A percentile compares a stretch with the other conserved stretches of the same genome.
Conservation (phyloP, 768 basidiomycete species). For the Tulasnella sp. region DNA sequence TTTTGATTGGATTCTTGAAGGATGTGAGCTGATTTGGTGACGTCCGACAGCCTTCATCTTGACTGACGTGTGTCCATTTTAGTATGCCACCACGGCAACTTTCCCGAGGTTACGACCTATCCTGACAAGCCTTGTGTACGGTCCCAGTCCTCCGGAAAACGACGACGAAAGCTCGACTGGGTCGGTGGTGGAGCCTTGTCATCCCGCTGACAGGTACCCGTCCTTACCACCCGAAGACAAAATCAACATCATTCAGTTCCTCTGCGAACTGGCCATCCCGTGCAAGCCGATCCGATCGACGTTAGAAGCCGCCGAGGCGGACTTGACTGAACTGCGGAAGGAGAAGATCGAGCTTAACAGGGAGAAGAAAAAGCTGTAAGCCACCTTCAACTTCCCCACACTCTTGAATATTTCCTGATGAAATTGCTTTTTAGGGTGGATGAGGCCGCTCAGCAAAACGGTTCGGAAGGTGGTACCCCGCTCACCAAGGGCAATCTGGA, state of each 20-base stretch:
- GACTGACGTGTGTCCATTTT: conserved; percentile 24
- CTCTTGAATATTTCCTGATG: not conserved
- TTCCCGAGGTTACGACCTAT: conserved; percentile 71
- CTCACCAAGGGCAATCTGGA: conserved; percentile 26
- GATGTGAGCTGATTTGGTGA: conserved; percentile 56
- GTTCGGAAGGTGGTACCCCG: conserved; percentile 17
- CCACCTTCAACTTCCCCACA: conserved; percentile 30
- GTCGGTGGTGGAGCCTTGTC: conserved; percentile 25
- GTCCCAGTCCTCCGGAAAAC: conserved; percentile 46
- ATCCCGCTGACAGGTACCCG: conserved; percentile 68
- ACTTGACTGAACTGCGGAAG: conserved; percentile 87
- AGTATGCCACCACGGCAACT: conserved; percentile 72
- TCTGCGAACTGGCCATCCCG: conserved; percentile 85
- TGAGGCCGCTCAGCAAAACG: conserved; percentile 33
- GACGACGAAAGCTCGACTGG: conserved; percentile 29
- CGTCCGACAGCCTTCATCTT: not conserved
- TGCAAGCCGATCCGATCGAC: conserved; percentile 83
- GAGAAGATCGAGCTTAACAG: conserved; percentile 95
- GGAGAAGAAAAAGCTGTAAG: conserved; percentile 82
- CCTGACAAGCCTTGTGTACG: conserved; percentile 68
- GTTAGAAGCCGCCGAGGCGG: conserved; percentile 87
- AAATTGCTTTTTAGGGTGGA: conserved; percentile 34
- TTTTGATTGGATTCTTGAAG: conserved; percentile 80
- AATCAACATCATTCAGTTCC: conserved; percentile 78
- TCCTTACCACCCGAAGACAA: conserved; percentile 71